Evolutionary conservation across 2,329 filamentous ascomycete genomes (phyloP), one percentile per base, ranked within the genome.

Genomic region (Aspergillus pseudoglaucus): DNA sequence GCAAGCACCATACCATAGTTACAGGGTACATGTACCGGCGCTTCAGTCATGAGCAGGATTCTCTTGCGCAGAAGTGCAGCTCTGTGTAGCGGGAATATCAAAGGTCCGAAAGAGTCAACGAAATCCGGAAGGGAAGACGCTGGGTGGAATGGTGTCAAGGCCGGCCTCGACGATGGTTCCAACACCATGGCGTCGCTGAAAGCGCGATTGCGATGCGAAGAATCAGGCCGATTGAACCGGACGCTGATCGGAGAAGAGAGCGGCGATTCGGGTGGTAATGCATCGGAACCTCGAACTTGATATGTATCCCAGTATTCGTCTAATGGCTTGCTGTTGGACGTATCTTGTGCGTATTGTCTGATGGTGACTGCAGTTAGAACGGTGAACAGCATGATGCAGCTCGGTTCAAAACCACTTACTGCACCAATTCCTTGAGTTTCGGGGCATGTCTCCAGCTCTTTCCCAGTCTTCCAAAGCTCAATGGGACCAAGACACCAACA

Each of bases 11-110:
- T 75, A 95, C 90, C 90, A 76, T 90, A 95, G 68, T 95, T 88
- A 72, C 91, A 97, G 46, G 83, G 80, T 59, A 83, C 76, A 64
- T 90, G 85, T 18, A 98, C 89, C 0, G 93, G 93, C 9, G 90
- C 84, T 65, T 90, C 83, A 15, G 87, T 85, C 22, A 93, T 85
- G 52, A 98, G 84, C 45, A 98, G 70, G 47, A 98, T 91, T 48
- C 93, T 82, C 70, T 93, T 91, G 48, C 91, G 82, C 53, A 95
- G 71, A 44, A 98, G 72, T 6, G 90, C 89, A 40, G 90, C 89
- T 58, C 93, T 83, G 59, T 95, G 87, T 53, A 98, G 80, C 9
- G 93, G 88, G 62, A 96, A 98, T 44, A 97, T 82, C 47, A 98
- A 75, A 1, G 93, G 93, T 0, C 93, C 93, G 63, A 97, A 95